These are phyloP conservation scores for Gorgonomyces haynaldii DNA, from an alignment of 192 early-diverging fungal genomes.

Conservation along the genomic window DNA sequence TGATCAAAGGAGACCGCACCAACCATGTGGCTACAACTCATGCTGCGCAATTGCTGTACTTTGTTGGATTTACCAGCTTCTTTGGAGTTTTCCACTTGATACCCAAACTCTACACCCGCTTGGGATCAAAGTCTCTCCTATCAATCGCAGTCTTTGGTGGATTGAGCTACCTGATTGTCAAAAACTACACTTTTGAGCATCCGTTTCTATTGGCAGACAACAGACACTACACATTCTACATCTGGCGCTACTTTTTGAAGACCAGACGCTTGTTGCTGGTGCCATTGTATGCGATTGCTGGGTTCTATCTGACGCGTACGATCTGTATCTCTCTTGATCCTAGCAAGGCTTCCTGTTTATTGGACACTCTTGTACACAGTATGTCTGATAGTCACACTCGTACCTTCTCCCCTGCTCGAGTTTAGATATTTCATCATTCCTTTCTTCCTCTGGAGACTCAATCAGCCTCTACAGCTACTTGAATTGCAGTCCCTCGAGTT, in stretches of 20 bases:
- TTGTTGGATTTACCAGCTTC: conserved; percentile 41
- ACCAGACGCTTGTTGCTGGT: conserved; percentile 51
- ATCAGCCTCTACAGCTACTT: conserved; percentile 23
- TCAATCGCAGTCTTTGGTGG: not conserved
- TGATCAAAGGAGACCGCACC: conserved; percentile 56
- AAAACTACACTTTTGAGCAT: conserved; percentile 51
- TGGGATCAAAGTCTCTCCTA: too few species aligned
- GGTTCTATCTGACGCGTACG: too few species aligned
- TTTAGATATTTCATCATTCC: conserved; percentile 93
- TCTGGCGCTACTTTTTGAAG: conserved; percentile 74
- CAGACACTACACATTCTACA: conserved; percentile 89
- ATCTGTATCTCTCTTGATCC: not conserved
- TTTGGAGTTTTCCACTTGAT: conserved; percentile 8
- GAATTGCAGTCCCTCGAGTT: conserved; percentile 19
- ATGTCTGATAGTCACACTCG: conserved; percentile 49
- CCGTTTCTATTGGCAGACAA: conserved; percentile 92
- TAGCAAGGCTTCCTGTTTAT: conserved; percentile 31
- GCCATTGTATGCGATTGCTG: conserved; percentile 50
- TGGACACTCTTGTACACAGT: conserved; percentile 41
- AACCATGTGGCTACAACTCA: conserved; percentile 74
- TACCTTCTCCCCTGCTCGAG: conserved; percentile 89
- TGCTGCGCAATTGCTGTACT: conserved; percentile 81
- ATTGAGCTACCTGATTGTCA: not conserved
- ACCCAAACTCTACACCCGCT: not conserved
- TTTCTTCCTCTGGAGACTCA: conserved; percentile 59